These are phyloP conservation scores for Diaporthe ampelina DNA, from an alignment of 2,329 filamentous ascomycete genomes.

Conservation along the genomic window DNA sequence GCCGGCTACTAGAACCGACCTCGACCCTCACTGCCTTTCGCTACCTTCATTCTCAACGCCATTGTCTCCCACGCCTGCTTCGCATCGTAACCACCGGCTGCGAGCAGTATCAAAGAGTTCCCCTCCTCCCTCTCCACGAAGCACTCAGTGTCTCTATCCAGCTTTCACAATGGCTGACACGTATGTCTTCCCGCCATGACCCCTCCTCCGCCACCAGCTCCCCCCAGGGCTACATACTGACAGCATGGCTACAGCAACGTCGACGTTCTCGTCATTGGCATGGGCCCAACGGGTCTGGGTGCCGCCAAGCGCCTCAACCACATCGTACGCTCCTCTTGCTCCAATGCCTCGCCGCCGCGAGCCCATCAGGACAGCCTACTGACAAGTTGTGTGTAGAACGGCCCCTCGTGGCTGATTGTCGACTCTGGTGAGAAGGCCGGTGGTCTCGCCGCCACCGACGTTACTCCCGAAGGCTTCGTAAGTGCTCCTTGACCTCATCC, in stretches of 20 bases:
- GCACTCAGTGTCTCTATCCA: conserved; percentile 21
- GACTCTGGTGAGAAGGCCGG: conserved; percentile 93
- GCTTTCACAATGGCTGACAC: conserved; percentile 48
- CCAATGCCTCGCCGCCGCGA: conserved; percentile 38
- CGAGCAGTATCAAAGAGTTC: conserved; percentile 32
- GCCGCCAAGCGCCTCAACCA: conserved; percentile 98
- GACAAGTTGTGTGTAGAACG: conserved; percentile 70
- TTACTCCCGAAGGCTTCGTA: conserved; percentile 97
- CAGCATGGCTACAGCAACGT: conserved; percentile 74
- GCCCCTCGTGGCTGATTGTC: conserved; percentile 95
- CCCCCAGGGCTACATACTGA: conserved; percentile 34
- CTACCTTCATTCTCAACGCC: conserved; percentile 33
- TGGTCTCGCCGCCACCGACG: conserved; percentile 95
- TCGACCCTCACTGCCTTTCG: conserved; percentile 16
- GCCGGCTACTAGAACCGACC: conserved; percentile 24
- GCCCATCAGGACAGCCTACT: conserved; percentile 45
- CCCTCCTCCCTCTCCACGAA: conserved; percentile 30
- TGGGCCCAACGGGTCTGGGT: conserved; percentile 96
- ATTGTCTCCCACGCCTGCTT: conserved; percentile 22
- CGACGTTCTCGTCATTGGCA: conserved; percentile 97
- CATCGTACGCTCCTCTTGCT: conserved; percentile 75
- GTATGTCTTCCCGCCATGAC: conserved; percentile 42
- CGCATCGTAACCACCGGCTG: conserved; percentile 11
- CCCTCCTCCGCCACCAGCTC: not conserved
- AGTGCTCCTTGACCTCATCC: conserved; percentile 53